phyloP scores from a whole-genome alignment of 495 filamentous ascomycete genomes.

The Podospora didyma region DNA sequence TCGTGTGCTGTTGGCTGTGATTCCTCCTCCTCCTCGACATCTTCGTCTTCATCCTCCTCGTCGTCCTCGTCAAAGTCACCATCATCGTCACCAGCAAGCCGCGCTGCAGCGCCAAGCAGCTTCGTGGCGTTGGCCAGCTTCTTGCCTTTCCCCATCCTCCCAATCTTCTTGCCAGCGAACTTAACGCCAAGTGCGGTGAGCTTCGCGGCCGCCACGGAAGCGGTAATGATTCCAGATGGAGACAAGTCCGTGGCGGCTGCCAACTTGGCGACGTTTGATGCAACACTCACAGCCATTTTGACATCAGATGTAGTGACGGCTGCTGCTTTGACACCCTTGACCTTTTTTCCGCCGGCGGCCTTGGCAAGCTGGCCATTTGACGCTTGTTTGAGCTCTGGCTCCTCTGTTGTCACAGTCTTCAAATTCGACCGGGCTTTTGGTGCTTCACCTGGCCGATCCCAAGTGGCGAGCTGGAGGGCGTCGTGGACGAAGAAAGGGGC shows the following conservation, averaged over 20 bases:
- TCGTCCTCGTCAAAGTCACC: background rate
- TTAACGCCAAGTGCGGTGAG: conserved; percentile 8
- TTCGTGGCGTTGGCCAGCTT: conserved; percentile 2
- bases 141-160: conserved; percentile 2
- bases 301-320: background rate
- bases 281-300: conserved; percentile 3
- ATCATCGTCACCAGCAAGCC: conserved; percentile 8
- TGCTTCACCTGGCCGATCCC: conserved; percentile 6
- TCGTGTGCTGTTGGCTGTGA: background rate
- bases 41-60: background rate
- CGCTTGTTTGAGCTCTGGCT: background rate
- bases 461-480: conserved; percentile 4
- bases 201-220: conserved; percentile 8
- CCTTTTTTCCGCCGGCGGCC: background rate
- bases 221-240: conserved; percentile 6
- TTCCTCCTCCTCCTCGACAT: background rate
- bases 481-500: conserved; percentile 8
- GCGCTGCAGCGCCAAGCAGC: background rate
- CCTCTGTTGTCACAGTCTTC: background rate
- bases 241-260: conserved; percentile 4
- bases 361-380: too few relatives aligned
- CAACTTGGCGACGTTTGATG: conserved; percentile 8
- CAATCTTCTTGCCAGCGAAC: conserved; percentile 11
- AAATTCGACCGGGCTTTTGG: background rate
- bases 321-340: background rate